Evolutionary conservation across 164 flowering plant species (phyloP).

Genomic region (Aristolochia californica): DNA sequence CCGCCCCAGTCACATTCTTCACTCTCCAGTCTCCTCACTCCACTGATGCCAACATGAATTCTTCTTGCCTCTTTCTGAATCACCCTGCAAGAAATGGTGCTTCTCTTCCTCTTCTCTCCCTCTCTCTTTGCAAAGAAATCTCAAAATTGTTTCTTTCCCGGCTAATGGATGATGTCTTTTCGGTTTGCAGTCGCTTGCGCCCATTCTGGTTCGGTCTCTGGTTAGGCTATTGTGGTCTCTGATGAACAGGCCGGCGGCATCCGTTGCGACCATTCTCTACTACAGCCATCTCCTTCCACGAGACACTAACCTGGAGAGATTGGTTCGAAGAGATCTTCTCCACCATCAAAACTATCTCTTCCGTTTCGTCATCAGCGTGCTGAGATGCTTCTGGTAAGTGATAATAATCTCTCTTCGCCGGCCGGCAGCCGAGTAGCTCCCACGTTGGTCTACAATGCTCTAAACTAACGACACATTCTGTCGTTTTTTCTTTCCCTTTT

Average conservation of each 20-base stretch:
- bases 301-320: conserved; percentile 22
- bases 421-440: no score
- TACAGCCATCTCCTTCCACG: conserved; percentile 55
- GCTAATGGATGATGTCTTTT: background rate
- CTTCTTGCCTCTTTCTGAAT: conserved; percentile 1
- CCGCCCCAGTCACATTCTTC: background rate
- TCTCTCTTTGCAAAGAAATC: background rate
- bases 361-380: conserved; percentile 39
- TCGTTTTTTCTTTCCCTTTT: no score
- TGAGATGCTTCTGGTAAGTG: conserved; percentile 60
- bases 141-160: background rate
- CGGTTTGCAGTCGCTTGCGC: conserved; percentile 26
- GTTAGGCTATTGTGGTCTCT: conserved; percentile 30
- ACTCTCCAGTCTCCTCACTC: background rate
- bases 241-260: conserved; percentile 25
- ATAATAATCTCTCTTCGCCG: no score
- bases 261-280: conserved; percentile 43
- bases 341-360: conserved; percentile 35
- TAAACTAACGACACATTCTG: no score
- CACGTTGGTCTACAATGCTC: no score
- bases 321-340: conserved; percentile 37
- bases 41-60: conserved; percentile 1
- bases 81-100: conserved; percentile 17
- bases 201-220: conserved; percentile 45
- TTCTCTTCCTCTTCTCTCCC: conserved; percentile 1